These are phyloP conservation scores for Pythium pectinolyticum DNA, from an alignment of 352 stramenopile species.

Conservation along the genomic window DNA sequence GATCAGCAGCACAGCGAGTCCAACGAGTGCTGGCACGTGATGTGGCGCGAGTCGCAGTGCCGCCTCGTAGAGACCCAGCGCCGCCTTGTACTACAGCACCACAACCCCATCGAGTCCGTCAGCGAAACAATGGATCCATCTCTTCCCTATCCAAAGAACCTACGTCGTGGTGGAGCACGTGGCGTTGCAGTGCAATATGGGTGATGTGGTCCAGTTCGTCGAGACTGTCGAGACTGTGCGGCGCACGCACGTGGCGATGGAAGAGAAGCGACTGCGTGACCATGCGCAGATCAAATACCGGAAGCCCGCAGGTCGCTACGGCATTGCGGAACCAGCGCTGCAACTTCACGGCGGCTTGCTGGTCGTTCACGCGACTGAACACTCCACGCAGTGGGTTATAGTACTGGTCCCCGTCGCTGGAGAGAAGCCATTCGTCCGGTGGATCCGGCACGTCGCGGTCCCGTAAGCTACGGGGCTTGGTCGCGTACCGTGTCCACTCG, in stretches of 20 bases:
- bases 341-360: slow-evolving; percentile 32
- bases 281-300: slow-evolving; percentile 40
- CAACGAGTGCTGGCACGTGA: slow-evolving; percentile 42
- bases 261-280: slow-evolving; percentile 42
- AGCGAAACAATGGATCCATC: background rate
- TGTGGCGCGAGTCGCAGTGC: slow-evolving; percentile 36
- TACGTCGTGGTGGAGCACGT: slow-evolving; percentile 58
- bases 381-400: slow-evolving; percentile 48
- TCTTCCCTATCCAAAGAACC: background rate
- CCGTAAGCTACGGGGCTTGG: slow-evolving; percentile 52
- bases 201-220: slow-evolving; percentile 36
- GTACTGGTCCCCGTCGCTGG: slow-evolving; percentile 20
- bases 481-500: slow-evolving; percentile 13
- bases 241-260: slow-evolving; percentile 25
- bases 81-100: slow-evolving; percentile 47
- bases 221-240: slow-evolving; percentile 8
- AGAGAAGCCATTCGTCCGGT: slow-evolving; percentile 42
- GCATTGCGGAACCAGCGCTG: slow-evolving; percentile 55
- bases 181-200: slow-evolving; percentile 44
- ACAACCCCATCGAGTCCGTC: background rate
- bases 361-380: slow-evolving; percentile 43
- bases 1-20: slow-evolving; percentile 52
- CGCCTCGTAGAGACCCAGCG: slow-evolving; percentile 47
- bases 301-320: slow-evolving; percentile 50
- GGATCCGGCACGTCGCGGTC: slow-evolving; percentile 44